Conservation (phyloP, 2,329 filamentous ascomycete species). For the Waltergamsia citrina region DNA sequence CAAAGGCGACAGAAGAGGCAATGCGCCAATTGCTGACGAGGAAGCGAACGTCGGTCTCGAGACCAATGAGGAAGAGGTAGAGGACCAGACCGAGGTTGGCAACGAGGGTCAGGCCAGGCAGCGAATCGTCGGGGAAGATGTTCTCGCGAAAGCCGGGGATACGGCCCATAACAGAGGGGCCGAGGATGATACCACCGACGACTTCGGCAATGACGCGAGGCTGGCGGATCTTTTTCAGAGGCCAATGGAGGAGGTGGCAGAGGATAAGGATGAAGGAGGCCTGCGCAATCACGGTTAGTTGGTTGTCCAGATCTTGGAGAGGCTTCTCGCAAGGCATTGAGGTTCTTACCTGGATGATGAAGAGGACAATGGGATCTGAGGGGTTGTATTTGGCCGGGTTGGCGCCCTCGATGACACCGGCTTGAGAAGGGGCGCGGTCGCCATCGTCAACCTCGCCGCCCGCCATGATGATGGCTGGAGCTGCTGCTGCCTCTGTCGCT, state of each 20-base stretch:
- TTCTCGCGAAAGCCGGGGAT: slow-evolving; percentile 68
- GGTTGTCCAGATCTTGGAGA: not conserved
- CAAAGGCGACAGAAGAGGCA: slow-evolving; percentile 66
- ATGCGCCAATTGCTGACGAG: slow-evolving; percentile 73
- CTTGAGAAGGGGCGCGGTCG: slow-evolving; percentile 26
- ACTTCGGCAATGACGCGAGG: slow-evolving; percentile 80
- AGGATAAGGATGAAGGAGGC: slow-evolving; percentile 37
- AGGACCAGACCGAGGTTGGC: slow-evolving; percentile 78
- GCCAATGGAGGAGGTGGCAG: slow-evolving; percentile 55
- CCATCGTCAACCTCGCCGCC: not conserved
- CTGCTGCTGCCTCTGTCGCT: not conserved
- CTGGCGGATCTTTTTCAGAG: slow-evolving; percentile 66
- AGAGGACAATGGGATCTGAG: slow-evolving; percentile 63
- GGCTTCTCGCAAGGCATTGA: not conserved
- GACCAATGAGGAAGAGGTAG: slow-evolving; percentile 78
- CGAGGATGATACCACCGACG: slow-evolving; percentile 74
- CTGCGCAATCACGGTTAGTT: slow-evolving; percentile 10
- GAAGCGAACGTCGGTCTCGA: slow-evolving; percentile 77
- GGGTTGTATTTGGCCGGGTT: slow-evolving; percentile 61
- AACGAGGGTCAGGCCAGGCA: slow-evolving; percentile 66
- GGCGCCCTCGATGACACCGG: slow-evolving; percentile 60
- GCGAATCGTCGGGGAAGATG: slow-evolving; percentile 69
- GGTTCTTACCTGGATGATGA: slow-evolving; percentile 61
- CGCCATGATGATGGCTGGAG: not conserved
- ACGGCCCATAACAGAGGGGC: slow-evolving; percentile 79